phyloP scores from a whole-genome alignment of 768 basidiomycete genomes.

The Lactarius psammicola region DNA sequence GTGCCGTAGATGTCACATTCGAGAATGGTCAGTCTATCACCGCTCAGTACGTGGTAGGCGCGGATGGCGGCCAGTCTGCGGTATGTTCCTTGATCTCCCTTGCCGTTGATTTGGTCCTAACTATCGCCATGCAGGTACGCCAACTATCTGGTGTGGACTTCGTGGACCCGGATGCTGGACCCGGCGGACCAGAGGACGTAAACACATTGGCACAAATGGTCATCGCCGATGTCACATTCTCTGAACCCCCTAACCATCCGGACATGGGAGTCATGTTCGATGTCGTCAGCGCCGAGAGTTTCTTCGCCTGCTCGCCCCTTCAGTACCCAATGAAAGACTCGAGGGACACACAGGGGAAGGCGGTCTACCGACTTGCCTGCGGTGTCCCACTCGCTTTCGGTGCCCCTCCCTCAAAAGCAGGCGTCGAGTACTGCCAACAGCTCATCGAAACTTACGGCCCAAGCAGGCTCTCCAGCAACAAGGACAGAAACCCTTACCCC shows the following conservation, averaged over 20 bases:
- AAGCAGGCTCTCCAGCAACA: slow-evolving; percentile 35
- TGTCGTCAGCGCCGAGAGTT: slow-evolving; percentile 34
- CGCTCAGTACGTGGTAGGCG: no score
- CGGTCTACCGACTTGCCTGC: slow-evolving; percentile 43
- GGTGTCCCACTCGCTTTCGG: slow-evolving; percentile 40
- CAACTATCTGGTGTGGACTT: slow-evolving; percentile 43
- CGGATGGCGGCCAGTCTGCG: slow-evolving; percentile 43
- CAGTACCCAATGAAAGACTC: slow-evolving; percentile 33
- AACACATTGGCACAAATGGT: slow-evolving; percentile 42
- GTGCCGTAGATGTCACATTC: no score
- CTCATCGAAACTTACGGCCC: slow-evolving; percentile 44
- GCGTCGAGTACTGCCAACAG: no score
- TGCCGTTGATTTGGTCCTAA: slow-evolving; percentile 2
- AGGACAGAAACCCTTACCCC: slow-evolving; percentile 37
- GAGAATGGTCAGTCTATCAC: no score
- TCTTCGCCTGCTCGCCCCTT: slow-evolving; percentile 42
- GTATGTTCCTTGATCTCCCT: slow-evolving; percentile 34
- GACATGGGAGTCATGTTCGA: slow-evolving; percentile 32
- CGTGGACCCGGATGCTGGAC: slow-evolving; percentile 41
- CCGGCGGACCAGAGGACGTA: slow-evolving; percentile 28
- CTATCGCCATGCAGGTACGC: slow-evolving; percentile 40
- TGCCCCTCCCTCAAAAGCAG: slow-evolving; percentile 39
- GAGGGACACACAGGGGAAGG: slow-evolving; percentile 22
- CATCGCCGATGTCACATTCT: slow-evolving; percentile 48
- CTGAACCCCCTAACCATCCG: slow-evolving; percentile 31